Evolutionary conservation across 306 rosid species (phyloP), one percentile per base, ranked within the genome.

Genomic region (Quercus parvula): DNA sequence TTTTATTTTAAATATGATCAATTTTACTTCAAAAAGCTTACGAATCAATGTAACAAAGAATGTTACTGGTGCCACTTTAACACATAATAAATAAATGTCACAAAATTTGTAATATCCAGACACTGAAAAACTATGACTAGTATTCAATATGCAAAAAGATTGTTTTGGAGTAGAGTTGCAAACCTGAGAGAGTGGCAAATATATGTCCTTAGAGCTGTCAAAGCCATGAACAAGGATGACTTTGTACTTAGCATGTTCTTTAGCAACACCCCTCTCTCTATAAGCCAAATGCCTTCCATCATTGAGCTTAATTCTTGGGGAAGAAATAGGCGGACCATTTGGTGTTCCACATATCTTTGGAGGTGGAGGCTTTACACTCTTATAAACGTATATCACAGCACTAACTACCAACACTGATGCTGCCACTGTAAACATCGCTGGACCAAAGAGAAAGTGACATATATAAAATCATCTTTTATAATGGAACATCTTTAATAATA

Each of bases 211-310:
- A 69, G 88, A 88, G 82, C 91, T 87, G 62, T 89, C 89, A 81
- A 92, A 90, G 68, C 94, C 94, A 56, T 88, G 92, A 3, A 83
- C 83, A 63, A 82, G 68, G 66, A 90, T 80, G 72, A 90, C 81
- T 52, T 79, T 73, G 75, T 84, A 83, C 38, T 81, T 83, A 22
- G 92, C 92, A 68, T 59, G 58, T 51, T 90, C 88, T 81, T 81
- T 90, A 41, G 84, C 75, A 38, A 87, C 90, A 28, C 97, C 94
- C 41, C 44, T 77, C 75, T 92, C 94, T 82, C 79, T 87, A 73
- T 90, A 90, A 49, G 97, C 90, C 74, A 92, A 56, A 55, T 82
- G 64, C 81, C 97, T 90, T 64, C 97, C 94, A 84, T 90, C 94
- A 3, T 81, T 76, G 55, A 92, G 94, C 66, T 56, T 88, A 57